These are phyloP conservation scores for Raffaelea arxii DNA, from an alignment of 2,329 filamentous ascomycete genomes.

Conservation along the genomic window DNA sequence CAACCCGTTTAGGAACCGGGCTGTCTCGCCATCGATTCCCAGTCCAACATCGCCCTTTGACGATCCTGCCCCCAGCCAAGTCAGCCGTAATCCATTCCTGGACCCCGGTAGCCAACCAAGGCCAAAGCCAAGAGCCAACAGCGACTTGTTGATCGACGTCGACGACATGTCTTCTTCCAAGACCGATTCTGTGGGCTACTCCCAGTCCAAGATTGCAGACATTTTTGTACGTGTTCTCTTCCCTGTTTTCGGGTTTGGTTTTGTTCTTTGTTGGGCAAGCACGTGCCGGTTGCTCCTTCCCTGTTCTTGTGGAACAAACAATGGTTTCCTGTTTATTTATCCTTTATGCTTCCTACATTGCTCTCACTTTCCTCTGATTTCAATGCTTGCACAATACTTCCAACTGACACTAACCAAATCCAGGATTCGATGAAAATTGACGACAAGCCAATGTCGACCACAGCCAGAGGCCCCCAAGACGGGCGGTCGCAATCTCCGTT, in stretches of 20 bases:
- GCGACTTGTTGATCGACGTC: conserved; percentile 27
- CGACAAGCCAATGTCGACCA: conserved; percentile 32
- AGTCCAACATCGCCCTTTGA: conserved; percentile 47
- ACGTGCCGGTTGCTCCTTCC: background rate
- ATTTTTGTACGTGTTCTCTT: conserved; percentile 58
- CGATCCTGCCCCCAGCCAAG: conserved; percentile 32
- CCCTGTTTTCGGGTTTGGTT: conserved; percentile 1
- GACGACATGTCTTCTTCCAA: conserved; percentile 41
- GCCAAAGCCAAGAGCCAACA: conserved; percentile 9
- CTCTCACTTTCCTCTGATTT: background rate
- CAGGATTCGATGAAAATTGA: conserved; percentile 61
- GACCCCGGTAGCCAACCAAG: conserved; percentile 36
- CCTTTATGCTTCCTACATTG: conserved; percentile 18
- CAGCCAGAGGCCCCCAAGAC: background rate
- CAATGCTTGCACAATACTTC: background rate
- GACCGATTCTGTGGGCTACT: conserved; percentile 40
- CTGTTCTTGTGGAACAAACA: background rate
- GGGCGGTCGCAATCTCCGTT: background rate
- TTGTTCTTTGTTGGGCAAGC: too few species aligned
- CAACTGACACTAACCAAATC: conserved; percentile 20
- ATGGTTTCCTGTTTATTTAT: background rate
- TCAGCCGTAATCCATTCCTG: conserved; percentile 60
- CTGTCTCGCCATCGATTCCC: conserved; percentile 47
- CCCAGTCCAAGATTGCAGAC: conserved; percentile 52
- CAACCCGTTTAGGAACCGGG: conserved; percentile 71